Evolutionary conservation across 1,284 basidiomycete species (phyloP), one percentile per base, ranked within the genome.

Genomic region (Leccinum solheimii): DNA sequence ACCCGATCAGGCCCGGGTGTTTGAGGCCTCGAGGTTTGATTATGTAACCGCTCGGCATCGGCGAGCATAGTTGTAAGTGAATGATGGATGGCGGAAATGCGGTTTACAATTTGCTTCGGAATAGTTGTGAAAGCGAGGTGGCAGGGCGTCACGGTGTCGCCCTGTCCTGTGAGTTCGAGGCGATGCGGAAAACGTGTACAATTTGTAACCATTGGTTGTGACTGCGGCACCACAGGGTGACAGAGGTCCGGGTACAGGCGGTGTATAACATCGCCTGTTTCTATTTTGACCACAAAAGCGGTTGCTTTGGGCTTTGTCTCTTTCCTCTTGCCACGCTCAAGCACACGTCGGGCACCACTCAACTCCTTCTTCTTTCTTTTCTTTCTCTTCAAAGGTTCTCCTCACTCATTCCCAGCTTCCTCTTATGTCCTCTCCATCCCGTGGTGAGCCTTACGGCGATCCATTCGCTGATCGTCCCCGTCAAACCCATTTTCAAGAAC

Each of bases 391-490:
- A 21, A 56, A 71, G 64, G 61, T 56, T 32, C 6, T 55, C 48
- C 27, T n/a, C 55, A 21, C 1, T 19, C 32, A 54, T 23, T 34
- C 21, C n/a, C 30, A 57, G 40, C 56, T 55, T 59, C n/a, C 48
- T 64, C 63, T 52, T 61, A 86, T 86, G 84, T 77, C 82, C 64
- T 80, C 82, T 63, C 80, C 81, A 45, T 72, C 76, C 58, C 77
- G 77, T 60, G 72, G 75, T 64, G 74, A 78, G 55, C 72, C 69
- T 19, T 82, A 79, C 62, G 78, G 76, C n/a, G 87, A 91, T 72
- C 90, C 90, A 19, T 92, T 91, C 71, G 80, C 83, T 57, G 88
- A 91, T 76, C 81, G 83, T 30, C 82, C 83, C 55, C 83, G 82
- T 59, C 81, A 80, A 57, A 78, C 84, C 45, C 84, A 84, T 56